These are phyloP conservation scores for Chiua sp. DNA, from an alignment of 1,284 basidiomycete genomes.

Conservation along the genomic window DNA sequence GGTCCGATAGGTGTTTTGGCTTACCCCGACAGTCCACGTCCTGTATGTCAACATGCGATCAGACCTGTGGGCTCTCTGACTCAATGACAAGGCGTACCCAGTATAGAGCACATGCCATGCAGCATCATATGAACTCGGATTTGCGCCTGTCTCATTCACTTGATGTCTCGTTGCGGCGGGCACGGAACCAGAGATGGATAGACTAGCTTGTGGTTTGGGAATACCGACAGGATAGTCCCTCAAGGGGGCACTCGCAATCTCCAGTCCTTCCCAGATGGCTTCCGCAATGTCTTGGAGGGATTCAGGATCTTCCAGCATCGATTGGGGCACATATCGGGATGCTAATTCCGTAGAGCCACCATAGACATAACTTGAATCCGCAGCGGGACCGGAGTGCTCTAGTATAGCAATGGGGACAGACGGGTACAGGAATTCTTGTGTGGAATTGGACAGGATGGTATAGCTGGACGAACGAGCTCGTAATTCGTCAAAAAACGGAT, in stretches of 20 bases:
- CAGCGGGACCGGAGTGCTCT: constrained; percentile 1
- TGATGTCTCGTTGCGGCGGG: constrained; percentile 4
- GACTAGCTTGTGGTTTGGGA: not conserved
- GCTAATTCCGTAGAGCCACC: not conserved
- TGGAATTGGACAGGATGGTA: constrained; percentile 8
- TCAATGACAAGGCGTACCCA: not conserved
- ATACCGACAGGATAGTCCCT: not conserved
- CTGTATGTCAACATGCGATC: not conserved
- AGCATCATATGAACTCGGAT: constrained; percentile 14
- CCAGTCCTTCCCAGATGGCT: constrained; percentile 12
- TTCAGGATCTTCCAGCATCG: constrained; percentile 3
- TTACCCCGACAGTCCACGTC: constrained; percentile 12
- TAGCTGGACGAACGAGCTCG: constrained; percentile 5
- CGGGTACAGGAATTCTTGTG: constrained; percentile 2
- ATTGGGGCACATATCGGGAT: constrained; percentile 1
- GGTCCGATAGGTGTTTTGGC: not conserved
- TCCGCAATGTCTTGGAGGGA: constrained; percentile 5
- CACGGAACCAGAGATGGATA: constrained; percentile 9
- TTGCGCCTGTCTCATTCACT: constrained; percentile 11
- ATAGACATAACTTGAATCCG: not conserved
- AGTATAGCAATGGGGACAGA: constrained; percentile 2
- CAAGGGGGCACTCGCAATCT: not conserved
- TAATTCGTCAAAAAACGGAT: constrained; percentile 11
- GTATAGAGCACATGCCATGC: constrained; percentile 13
- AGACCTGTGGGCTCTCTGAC: not conserved